A percentile compares a stretch with the other conserved stretches of the same genome.
These are phyloP conservation scores for Lipomyces chichibuensis DNA, from an alignment of 805 yeast genomes.

Conservation along the genomic window DNA sequence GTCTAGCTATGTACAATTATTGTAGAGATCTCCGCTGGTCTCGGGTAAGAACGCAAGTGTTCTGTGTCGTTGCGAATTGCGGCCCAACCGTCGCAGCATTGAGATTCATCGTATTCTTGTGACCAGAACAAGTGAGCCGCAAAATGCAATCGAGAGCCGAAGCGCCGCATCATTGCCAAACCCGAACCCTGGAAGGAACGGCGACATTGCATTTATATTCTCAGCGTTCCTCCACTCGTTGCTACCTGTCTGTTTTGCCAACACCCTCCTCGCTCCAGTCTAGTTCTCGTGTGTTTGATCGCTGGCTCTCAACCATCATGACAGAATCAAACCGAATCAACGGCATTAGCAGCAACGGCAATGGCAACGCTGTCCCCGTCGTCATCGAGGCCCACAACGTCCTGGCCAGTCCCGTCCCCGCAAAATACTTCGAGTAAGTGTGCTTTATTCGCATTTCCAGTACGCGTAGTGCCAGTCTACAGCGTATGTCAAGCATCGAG, in stretches of 20 bases:
- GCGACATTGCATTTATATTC: neutral
- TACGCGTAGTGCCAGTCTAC: neutral
- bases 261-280: neutral
- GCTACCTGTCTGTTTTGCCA: neutral
- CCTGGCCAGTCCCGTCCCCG: conserved; percentile 37
- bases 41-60: neutral
- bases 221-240: neutral
- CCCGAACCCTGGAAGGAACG: neutral
- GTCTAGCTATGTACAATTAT: too few species aligned
- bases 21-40: too few species aligned
- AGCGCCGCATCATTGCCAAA: neutral
- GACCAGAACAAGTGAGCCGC: neutral
- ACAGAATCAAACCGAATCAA: neutral
- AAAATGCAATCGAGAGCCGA: neutral
- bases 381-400: conserved; percentile 40
- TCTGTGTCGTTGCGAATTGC: neutral
- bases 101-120: neutral
- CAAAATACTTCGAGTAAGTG: conserved; percentile 39
- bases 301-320: neutral
- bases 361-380: conserved; percentile 20
- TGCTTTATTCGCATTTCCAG: neutral
- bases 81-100: neutral
- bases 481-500: neutral
- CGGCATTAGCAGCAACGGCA: neutral
- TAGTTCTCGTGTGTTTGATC: neutral